Percentiles rank a stretch among this genome's conserved stretches.
These are phyloP conservation scores for Purpureocillium takamizusanense DNA, from an alignment of 2,329 filamentous ascomycete species.

Conservation along the genomic window DNA sequence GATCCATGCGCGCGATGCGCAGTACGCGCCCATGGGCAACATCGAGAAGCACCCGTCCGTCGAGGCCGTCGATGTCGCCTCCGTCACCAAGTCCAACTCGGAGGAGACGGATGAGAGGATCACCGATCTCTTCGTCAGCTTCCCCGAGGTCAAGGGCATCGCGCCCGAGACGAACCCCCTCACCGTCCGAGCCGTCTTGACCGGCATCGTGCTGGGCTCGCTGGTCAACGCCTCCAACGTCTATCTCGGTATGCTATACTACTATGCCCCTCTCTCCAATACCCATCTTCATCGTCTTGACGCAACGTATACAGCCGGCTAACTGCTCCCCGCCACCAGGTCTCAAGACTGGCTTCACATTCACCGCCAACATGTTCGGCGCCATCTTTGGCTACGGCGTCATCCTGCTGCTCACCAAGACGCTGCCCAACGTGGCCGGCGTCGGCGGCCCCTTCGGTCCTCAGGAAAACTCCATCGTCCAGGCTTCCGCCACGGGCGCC, in stretches of 20 bases:
- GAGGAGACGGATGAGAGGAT: constrained; percentile 18
- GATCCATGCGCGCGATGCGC: not conserved
- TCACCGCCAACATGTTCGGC: constrained; percentile 37
- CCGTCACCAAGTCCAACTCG: constrained; percentile 17
- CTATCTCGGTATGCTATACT: constrained; percentile 48
- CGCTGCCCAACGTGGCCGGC: constrained; percentile 38
- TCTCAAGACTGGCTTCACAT: constrained; percentile 43
- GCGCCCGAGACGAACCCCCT: constrained; percentile 38
- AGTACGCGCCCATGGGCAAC: not conserved
- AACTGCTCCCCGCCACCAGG: constrained; percentile 17
- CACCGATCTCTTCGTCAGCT: constrained; percentile 29
- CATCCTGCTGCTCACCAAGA: constrained; percentile 41
- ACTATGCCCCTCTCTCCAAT: too few species aligned
- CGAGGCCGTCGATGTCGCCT: constrained; percentile 10
- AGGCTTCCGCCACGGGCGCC: constrained; percentile 50
- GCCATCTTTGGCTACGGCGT: constrained; percentile 53
- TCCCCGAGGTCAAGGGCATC: constrained; percentile 30
- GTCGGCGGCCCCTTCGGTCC: constrained; percentile 48
- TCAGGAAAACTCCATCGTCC: constrained; percentile 54
- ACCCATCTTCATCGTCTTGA: too few species aligned
- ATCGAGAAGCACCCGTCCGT: constrained; percentile 13
- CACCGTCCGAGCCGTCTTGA: constrained; percentile 44
- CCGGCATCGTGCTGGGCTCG: constrained; percentile 46
- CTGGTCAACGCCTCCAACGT: constrained; percentile 55
- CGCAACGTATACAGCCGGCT: too few species aligned